Conservation (phyloP, 805 yeast genomes). For the Wickerhamomyces strasburgensis region DNA sequence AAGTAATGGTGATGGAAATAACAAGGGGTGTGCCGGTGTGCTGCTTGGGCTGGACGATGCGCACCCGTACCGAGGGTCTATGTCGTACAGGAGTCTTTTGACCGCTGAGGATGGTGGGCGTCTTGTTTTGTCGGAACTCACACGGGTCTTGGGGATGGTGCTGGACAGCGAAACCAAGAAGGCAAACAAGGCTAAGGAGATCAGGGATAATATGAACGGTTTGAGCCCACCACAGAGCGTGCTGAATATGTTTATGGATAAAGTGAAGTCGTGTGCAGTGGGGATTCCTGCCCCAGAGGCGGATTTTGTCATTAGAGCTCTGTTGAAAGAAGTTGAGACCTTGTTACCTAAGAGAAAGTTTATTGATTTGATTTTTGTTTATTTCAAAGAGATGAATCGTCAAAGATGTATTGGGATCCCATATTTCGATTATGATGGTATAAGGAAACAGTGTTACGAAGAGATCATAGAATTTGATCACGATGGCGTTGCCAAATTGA, state of each 20-base stretch:
- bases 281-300: conserved; percentile 2
- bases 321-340: conserved; percentile 7
- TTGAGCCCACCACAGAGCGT: not conserved
- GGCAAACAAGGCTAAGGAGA: too few species aligned
- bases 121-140: too few species aligned
- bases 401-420: conserved; percentile 8
- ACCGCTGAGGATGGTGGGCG: too few species aligned
- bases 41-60: too few species aligned
- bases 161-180: too few species aligned
- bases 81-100: too few species aligned
- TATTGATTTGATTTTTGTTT: conserved; percentile 6
- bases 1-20: too few species aligned
- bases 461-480: not conserved
- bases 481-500: conserved; percentile 1
- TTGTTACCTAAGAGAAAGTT: conserved; percentile 2
- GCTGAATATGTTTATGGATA: not conserved
- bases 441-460: not conserved
- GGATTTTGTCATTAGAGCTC: conserved; percentile 1
- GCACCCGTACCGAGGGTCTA: too few species aligned
- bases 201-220: not conserved
- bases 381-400: conserved; percentile 4
- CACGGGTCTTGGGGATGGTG: too few species aligned
- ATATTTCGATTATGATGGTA: conserved; percentile 1
- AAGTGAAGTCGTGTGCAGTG: not conserved
- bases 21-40: too few species aligned